Base-by-base conservation (phyloP, 2,329 filamentous ascomycete genomes). In the Colletotrichum plurivorum region DNA sequence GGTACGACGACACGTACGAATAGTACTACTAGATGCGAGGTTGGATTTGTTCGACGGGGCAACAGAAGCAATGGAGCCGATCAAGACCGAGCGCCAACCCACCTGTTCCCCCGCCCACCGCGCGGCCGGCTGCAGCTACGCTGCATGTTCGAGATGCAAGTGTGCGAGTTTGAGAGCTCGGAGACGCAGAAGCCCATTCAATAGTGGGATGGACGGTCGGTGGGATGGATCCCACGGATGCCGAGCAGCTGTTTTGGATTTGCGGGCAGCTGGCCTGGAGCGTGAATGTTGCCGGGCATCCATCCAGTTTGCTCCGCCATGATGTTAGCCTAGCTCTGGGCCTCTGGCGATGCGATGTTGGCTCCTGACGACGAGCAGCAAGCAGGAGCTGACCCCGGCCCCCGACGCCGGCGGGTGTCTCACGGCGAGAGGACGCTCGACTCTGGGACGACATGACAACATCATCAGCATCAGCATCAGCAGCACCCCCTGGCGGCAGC, bases 71-170 rank as follows among this genome's bases (percentile, higher is more conserved):
- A 67, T 46, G 39, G 64, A 27, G 45, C 18, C 12, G 41, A 59
- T 31, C 41, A 31, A 41, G 27, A 52, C 36, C n/a, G 31, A 27
- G 25, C 46, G 36, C 48, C 18, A 51, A 54, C 61, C 66, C 55
- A 69, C 62, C 54, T 60, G 66, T 56, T 60, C 54, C 66, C 66
- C 66, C 31, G 61, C 66, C 66, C 36, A 69, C 61, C 48, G 36
- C 54, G 49, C 61, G 61, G 66, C 36, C 49, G 43, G 55, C 62
- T 69, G 66, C 66, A 66, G 66, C 62, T 60, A 45, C 49, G 53
- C 53, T 55, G 66, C 56, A 60, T 36, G 25, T 66, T 43, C 18
- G 63, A 69, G 31, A 36, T 36, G 31, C 31, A 36, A 2, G 31
- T 36, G 31, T 58, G 61, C 54, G 66, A 56, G 51, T 54, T 18